These are phyloP conservation scores for Pestalotiopsis sp. DNA, from an alignment of 2,329 filamentous ascomycete genomes.

Conservation along the genomic window DNA sequence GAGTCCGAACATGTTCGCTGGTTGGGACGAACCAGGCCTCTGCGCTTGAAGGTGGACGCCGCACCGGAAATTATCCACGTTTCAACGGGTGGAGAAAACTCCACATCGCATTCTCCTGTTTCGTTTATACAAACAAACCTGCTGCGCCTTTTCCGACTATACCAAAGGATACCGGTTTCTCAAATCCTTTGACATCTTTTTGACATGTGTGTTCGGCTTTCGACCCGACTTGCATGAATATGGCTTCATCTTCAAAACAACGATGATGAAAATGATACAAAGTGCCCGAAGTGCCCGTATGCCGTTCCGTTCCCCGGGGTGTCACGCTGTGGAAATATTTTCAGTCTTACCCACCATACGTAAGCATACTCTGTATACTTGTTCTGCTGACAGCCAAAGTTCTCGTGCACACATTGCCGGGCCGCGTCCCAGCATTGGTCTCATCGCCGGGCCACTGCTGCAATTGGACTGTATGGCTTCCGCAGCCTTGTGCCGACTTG, in stretches of 20 bases:
- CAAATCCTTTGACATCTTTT: not conserved
- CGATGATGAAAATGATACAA: not conserved
- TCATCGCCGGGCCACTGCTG: too few species aligned
- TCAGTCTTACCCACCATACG: too few species aligned
- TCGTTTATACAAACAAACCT: conserved; percentile 10
- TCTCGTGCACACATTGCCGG: too few species aligned
- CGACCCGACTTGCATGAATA: not conserved
- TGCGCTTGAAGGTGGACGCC: not conserved
- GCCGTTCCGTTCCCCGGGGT: not conserved
- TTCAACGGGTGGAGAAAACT: conserved; percentile 1
- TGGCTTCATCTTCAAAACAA: not conserved
- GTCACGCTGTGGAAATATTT: not conserved
- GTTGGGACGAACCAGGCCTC: conserved; percentile 1
- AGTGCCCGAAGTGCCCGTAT: not conserved
- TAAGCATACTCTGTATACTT: too few species aligned
- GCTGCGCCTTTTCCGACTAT: not conserved
- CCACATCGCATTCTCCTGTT: conserved; percentile 6
- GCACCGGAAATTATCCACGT: conserved; percentile 7
- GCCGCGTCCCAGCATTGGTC: too few species aligned
- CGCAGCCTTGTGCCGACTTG: too few species aligned
- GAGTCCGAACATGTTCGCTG: not conserved
- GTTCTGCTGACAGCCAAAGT: too few species aligned
- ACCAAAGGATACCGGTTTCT: not conserved
- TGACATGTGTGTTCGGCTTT: not conserved
- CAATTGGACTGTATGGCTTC: too few species aligned